A percentile compares a stretch with the other conserved stretches of the same genome.
Evolutionary conservation across 139 green algal species (phyloP).

Genomic region (Ettlia oleoabundans): DNA sequence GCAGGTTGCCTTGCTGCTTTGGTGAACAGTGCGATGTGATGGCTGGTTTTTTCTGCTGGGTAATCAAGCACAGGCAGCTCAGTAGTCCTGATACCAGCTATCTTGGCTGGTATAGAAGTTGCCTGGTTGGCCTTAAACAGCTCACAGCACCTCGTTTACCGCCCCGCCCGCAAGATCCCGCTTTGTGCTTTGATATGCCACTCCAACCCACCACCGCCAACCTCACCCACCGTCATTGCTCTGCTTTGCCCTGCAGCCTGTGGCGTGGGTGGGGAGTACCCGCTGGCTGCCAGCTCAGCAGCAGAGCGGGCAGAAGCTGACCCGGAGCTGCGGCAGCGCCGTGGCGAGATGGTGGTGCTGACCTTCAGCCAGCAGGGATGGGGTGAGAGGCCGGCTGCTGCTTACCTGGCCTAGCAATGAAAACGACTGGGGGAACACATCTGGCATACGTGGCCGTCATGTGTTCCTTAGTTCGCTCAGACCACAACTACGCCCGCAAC

Average conservation of each 20-base stretch:
- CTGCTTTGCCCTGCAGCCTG: conserved; percentile 16
- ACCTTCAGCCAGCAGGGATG: conserved; percentile 46
- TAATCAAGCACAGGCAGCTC: too few relatives aligned
- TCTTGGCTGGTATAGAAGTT: too few relatives aligned
- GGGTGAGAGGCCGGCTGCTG: conserved; percentile 1
- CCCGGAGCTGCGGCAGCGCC: conserved; percentile 44
- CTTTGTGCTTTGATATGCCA: neutral
- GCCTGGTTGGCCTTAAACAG: too few relatives aligned
- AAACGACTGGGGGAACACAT: too few relatives aligned
- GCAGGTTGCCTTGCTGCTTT: neutral
- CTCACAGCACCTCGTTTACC: too few relatives aligned
- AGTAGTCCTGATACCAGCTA: neutral
- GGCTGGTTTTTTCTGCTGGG: neutral
- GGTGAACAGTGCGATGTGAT: neutral
- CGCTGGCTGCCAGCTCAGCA: conserved; percentile 75
- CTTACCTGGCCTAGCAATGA: neutral
- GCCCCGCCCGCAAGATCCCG: too few relatives aligned
- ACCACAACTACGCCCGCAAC: too few relatives aligned
- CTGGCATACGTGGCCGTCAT: neutral
- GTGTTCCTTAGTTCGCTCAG: neutral
- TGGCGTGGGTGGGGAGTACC: conserved; percentile 76
- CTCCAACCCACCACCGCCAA: too few relatives aligned
- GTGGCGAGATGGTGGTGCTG: conserved; percentile 49
- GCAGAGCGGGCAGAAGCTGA: conserved; percentile 72
- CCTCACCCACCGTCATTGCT: too few relatives aligned